Conservation (phyloP, 2,329 filamentous ascomycete species). For the Scedosporium boydii region DNA sequence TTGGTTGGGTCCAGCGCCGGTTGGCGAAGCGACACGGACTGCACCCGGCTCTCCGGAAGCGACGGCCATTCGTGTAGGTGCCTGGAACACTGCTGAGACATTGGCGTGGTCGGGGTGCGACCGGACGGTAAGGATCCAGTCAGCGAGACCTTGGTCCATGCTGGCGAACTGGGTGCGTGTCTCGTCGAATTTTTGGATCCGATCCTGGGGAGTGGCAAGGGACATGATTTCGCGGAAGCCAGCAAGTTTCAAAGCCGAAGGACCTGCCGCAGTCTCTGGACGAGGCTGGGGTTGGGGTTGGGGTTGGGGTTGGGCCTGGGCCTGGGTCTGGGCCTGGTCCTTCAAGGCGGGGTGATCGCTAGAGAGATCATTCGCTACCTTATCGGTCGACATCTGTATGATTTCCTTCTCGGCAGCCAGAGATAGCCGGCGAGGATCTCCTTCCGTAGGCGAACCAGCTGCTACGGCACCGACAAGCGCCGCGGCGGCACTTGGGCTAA, state of each 20-base stretch:
- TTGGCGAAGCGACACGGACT: slow-evolving; percentile 6
- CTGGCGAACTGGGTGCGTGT: slow-evolving; percentile 61
- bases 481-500: not conserved
- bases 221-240: slow-evolving; percentile 70
- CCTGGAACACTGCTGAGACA: not conserved
- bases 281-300: too few relatives aligned
- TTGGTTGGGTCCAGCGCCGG: slow-evolving; percentile 15
- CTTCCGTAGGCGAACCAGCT: not conserved
- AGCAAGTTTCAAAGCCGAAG: not conserved
- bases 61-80: not conserved
- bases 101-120: slow-evolving; percentile 12
- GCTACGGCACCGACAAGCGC: not conserved
- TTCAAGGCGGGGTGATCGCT: slow-evolving; percentile 17
- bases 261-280: not conserved
- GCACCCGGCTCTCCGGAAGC: not conserved
- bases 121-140: slow-evolving; percentile 42
- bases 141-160: slow-evolving; percentile 64
- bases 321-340: not conserved
- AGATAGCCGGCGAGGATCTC: not conserved
- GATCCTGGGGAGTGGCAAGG: slow-evolving; percentile 54
- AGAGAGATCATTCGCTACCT: not conserved
- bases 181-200: slow-evolving; percentile 64
- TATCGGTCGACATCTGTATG: not conserved
- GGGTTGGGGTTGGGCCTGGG: not conserved
- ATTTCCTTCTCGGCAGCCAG: slow-evolving; percentile 4